A percentile compares a stretch with the other conserved stretches of the same genome.
These are phyloP conservation scores for Saccharomycopsis babjevae DNA, from an alignment of 805 yeast species.

Conservation along the genomic window DNA sequence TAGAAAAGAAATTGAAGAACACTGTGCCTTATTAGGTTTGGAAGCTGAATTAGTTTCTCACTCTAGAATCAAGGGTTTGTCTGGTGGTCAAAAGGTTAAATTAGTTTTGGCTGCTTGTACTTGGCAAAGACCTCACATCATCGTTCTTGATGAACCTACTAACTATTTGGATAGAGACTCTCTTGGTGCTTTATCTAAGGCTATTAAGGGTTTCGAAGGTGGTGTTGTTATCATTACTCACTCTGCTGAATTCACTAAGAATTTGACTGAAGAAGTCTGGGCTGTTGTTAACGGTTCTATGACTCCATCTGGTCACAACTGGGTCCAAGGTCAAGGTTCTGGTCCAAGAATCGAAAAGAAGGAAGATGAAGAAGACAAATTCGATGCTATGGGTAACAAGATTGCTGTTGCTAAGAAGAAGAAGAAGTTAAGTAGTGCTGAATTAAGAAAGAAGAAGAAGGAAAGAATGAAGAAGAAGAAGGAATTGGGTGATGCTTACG, in stretches of 20 bases:
- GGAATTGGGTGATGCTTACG: conserved; percentile 99
- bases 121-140: conserved; percentile 99
- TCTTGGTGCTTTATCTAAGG: conserved; percentile 98
- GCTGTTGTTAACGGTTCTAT: conserved; percentile 95
- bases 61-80: conserved; percentile 99
- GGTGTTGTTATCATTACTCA: conserved; percentile 99
- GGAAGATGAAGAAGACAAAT: conserved; percentile 93
- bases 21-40: conserved; percentile 97
- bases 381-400: conserved; percentile 99
- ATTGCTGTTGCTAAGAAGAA: conserved; percentile 92
- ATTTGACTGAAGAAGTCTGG: conserved; percentile 99
- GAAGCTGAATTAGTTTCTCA: conserved; percentile 99
- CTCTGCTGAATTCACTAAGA: conserved; percentile 99
- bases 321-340: conserved; percentile 99
- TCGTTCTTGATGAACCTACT: conserved; percentile 99
- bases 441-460: conserved; percentile 99
- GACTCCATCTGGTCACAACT: conserved; percentile 99
- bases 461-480: conserved; percentile 99
- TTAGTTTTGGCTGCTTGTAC: conserved; percentile 99
- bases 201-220: conserved; percentile 97
- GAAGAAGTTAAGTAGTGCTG: conserved; percentile 96
- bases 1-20: conserved; percentile 99
- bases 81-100: conserved; percentile 99
- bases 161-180: conserved; percentile 99
- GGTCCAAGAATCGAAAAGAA: conserved; percentile 99